Conservation (phyloP, 2,329 filamentous ascomycete species). For the Sarocladium brachiariae region DNA sequence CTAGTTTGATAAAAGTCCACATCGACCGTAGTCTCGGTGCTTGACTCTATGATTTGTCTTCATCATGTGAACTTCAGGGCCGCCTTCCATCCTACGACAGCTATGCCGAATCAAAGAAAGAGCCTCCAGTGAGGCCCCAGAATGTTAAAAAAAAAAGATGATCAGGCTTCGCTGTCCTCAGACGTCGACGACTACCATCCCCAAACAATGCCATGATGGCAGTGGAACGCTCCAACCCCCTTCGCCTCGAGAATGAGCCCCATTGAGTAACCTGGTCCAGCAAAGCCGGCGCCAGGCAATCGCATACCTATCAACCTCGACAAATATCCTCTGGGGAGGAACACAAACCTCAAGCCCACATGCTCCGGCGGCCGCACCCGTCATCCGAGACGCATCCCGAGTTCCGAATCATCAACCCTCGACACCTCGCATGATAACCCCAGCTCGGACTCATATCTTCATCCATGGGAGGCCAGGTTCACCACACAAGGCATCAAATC, state of each 20-base stretch:
- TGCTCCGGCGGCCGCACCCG: slow-evolving; percentile 34
- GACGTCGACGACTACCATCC: slow-evolving; percentile 10
- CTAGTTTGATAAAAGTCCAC: slow-evolving; percentile 14
- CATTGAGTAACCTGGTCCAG: slow-evolving; percentile 86
- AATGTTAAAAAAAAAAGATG: slow-evolving; percentile 14
- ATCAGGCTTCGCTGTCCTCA: background rate
- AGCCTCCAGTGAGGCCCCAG: slow-evolving; percentile 15
- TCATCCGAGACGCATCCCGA: slow-evolving; percentile 27
- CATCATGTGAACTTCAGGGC: slow-evolving; percentile 16
- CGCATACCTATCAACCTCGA: slow-evolving; percentile 98
- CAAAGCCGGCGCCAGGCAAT: slow-evolving; percentile 59
- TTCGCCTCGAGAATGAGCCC: slow-evolving; percentile 99
- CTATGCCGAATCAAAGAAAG: slow-evolving; percentile 10
- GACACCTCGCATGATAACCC: slow-evolving; percentile 18
- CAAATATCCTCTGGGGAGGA: slow-evolving; percentile 58
- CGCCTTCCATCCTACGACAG: background rate
- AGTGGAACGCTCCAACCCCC: slow-evolving; percentile 43
- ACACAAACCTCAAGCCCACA: slow-evolving; percentile 35
- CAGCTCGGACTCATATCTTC: slow-evolving; percentile 81
- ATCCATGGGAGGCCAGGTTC: slow-evolving; percentile 54
- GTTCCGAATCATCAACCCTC: background rate
- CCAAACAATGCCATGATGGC: background rate
- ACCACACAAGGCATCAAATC: background rate
- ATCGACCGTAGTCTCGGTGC: slow-evolving; percentile 15
- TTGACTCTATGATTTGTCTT: slow-evolving; percentile 19